Base-by-base conservation (phyloP, 306 rosid genomes). In the Trichosanthes cucumerina region DNA sequence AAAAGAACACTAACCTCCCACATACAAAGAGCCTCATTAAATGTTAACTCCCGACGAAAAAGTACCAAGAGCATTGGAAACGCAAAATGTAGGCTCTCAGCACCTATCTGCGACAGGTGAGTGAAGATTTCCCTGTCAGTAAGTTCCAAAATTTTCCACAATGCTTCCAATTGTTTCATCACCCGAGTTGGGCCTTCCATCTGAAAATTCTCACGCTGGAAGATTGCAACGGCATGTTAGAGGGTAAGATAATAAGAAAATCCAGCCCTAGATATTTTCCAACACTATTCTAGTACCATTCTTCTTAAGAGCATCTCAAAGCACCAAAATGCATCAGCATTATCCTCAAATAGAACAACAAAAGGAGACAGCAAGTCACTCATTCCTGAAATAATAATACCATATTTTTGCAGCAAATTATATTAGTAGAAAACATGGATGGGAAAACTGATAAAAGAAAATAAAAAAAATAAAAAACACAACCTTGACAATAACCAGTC, bases 291-390 rank as follows among this genome's bases (percentile, higher is more conserved):
- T n/a, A 58, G 71, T 93, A 93, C 98, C 98, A 90, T 89, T 91
- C 98, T 91, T 83, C 98, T 91, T 78, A 93, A 81, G 81, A 93
- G 98, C 97, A 93, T 91, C 87, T 93, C 98, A 87, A 93, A 93
- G 89, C 98, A 93, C 98, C 98, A 93, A 86, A 93, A 93, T 50
- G 98, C 98, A 85, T 93, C 98, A 54, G 98, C 98, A 78, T 93
- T 85, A 68, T 93, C 97, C 87, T 93, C 98, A 77, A 90, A 93
- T 86, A 93, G 92, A 78, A 91, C 93, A 79, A 93, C 87, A 81
- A 93, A 93, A 78, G 98, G 98, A 80, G 98, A 93, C 86, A 93
- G 90, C 96, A 93, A 87, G 87, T 91, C 98, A 31, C 98, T 93
- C 98, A 93, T 93, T 82, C 98, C 98, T 93, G 85, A 77, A 82